Evolutionary conservation across 2,329 filamentous ascomycete species (phyloP), one percentile per base, ranked within the genome.

Genomic region (Aspergillus fijiensis): DNA sequence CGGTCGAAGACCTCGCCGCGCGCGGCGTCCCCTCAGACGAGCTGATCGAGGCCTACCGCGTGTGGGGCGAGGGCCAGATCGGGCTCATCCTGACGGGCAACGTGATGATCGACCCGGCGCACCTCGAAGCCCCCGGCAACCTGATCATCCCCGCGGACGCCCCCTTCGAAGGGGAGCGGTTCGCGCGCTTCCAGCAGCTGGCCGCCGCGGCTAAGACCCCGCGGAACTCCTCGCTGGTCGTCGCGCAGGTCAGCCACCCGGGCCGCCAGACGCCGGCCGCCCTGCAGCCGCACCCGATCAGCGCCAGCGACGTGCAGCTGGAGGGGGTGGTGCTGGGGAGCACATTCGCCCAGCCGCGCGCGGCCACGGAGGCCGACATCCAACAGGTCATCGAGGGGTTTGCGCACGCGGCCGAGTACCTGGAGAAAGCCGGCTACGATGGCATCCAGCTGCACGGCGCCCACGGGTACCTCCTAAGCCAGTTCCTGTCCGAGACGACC

Each of bases 21-120:
- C 81, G 87, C 48, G 82, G 84, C 25, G 74, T 87, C 4, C 82
- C 85, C 6, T 79, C 78, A 12, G 78, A 81, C 63, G 76, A 82
- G 57, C 67, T 85, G 21, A 79, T 85, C 66, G 39, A 45, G 16
- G 33, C 51, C 6, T 61, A 61, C 33, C 50, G 35, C 14, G 45
- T 58, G 25, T 61, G 59, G 59, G 55, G 48, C 2, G 53, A 31
- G 3, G 59, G 59, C 5, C 45, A 48, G 7, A 58, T 56, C 55
- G 59, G 59, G 3, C 45, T 47, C 29, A 21, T 58, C 5, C 35
- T 61, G n/a, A 61, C 59, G 2, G 59, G 59, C 58, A 39, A 52
- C 29, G 49, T 61, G 14, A 56, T 58, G 29, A 56, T 61, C 27
- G 59, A 61, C 39, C 23, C 29, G 9, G 23, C 21, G 16, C 33